Base-by-base conservation (phyloP, 345 rosid genomes). In the Brassica juncea region DNA sequence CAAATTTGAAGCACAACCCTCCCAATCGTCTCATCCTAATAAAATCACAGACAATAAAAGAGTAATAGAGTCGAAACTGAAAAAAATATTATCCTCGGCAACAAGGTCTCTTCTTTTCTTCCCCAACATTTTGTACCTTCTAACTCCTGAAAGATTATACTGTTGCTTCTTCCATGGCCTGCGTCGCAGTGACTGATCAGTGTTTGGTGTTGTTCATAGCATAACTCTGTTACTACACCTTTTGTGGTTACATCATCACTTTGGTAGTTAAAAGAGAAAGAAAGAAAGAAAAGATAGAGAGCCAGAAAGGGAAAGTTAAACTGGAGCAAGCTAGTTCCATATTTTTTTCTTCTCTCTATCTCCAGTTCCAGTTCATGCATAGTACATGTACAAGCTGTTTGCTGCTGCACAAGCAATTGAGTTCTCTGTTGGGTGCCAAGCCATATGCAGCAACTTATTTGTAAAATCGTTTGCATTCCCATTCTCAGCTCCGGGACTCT, bases 381-480 rank as follows among this genome's bases (percentile, higher is more conserved):
- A 95, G 83, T 95, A 95, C 99, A 95, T 91, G 90, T 95, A 95
- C 91, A 95, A 84, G 89, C 99, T 95, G 89, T 95, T 95, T 82
- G 97, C 94, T 73, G 99, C 99, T 54, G 99, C 99, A 85, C 99
- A 95, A 80, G 99, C 99, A 39, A 93, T 89, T 14, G 98, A 88
- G 78, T 91, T 93, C 82, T 95, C 98, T 0, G 90, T 84, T 8
- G 99, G 99, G 80, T 95, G 99, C 99, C 99, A 95, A 8, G 98
- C 97, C 77, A 96, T 84, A 84, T 96, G 99, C 72, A 93, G 94
- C 88, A 96, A 82, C 87, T 96, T 96, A 25, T 97, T 84, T 0
- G 94, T 87, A 85, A 90, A 90, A 82, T 93, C 98, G n/a, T 90
- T 84, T 8, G 97, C 86, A 85, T 89, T 95, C 76, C 99, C 99